Evolutionary conservation across 805 yeast genomes (phyloP).

Genomic region (Cyberlindnera suaveolens): DNA sequence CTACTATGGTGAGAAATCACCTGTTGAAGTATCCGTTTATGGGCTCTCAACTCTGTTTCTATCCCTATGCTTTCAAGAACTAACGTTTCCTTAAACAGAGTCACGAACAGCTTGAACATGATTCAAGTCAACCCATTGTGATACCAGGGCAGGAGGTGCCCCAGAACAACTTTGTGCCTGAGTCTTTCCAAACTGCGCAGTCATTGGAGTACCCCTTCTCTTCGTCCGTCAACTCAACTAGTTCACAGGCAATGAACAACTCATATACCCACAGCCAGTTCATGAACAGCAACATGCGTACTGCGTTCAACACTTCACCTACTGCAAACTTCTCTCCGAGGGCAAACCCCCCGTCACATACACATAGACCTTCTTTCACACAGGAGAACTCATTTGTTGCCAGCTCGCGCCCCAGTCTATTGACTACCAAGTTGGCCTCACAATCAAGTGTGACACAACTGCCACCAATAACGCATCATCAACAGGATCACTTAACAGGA

Average conservation of each 20-base stretch:
- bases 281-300: constrained; percentile 17
- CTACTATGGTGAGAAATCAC: too few relatives aligned
- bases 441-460: constrained; percentile 11
- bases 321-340: constrained; percentile 20
- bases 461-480: constrained; percentile 4
- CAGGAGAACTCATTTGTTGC: constrained; percentile 5
- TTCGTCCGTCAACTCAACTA: constrained; percentile 20
- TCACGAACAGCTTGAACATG: constrained; percentile 13
- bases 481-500: constrained; percentile 3
- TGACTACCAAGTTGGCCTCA: constrained; percentile 28
- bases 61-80: too few relatives aligned
- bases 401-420: constrained; percentile 21
- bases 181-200: constrained; percentile 23
- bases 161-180: constrained; percentile 13
- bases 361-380: constrained; percentile 13
- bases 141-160: constrained; percentile 24
- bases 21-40: too few relatives aligned
- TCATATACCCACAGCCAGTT: constrained; percentile 17
- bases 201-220: constrained; percentile 22
- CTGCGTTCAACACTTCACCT: constrained; percentile 18
- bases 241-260: constrained; percentile 14
- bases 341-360: constrained; percentile 20
- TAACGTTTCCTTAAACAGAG: constrained; percentile 3
- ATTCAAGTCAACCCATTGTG: constrained; percentile 24
- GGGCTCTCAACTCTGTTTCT: too few relatives aligned